Evolutionary conservation across 2,329 filamentous ascomycete genomes (phyloP).

Genomic region (Fusarium sp.): DNA sequence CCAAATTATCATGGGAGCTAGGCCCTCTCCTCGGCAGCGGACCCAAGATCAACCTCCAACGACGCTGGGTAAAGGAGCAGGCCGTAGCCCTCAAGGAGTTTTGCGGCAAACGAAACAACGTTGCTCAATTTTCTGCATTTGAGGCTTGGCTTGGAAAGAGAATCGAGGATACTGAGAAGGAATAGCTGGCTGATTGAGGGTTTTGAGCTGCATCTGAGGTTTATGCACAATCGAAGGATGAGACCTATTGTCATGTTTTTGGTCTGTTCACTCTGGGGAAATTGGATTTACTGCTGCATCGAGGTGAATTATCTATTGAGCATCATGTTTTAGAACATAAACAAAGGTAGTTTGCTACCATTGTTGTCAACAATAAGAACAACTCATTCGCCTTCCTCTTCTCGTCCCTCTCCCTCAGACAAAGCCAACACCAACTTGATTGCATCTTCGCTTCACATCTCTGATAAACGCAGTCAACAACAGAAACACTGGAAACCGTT

Average conservation of each 20-base stretch:
- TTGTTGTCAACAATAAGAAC: background rate
- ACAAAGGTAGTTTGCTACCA: background rate
- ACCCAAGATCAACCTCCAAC: conserved; percentile 4
- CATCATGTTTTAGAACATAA: background rate
- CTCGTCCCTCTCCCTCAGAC: background rate
- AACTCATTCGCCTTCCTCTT: background rate
- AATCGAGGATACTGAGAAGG: conserved; percentile 13
- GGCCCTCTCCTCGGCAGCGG: conserved; percentile 29
- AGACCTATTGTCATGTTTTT: background rate
- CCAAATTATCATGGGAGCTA: conserved; percentile 58
- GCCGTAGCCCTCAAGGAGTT: conserved; percentile 55
- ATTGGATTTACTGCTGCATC: background rate
- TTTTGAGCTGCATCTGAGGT: background rate
- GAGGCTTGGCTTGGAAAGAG: conserved; percentile 55
- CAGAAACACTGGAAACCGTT: background rate
- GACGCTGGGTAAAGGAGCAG: conserved; percentile 46
- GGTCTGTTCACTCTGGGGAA: background rate
- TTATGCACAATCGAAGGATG: background rate
- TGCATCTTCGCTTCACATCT: background rate
- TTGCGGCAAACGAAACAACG: conserved; percentile 54
- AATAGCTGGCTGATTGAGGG: background rate
- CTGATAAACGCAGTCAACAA: background rate
- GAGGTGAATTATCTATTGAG: background rate
- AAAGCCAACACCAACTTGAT: background rate
- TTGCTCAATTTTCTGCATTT: conserved; percentile 60